Evolutionary conservation across 1,284 basidiomycete species (phyloP), one percentile per base, ranked within the genome.

Genomic region (Flammula alnicola): DNA sequence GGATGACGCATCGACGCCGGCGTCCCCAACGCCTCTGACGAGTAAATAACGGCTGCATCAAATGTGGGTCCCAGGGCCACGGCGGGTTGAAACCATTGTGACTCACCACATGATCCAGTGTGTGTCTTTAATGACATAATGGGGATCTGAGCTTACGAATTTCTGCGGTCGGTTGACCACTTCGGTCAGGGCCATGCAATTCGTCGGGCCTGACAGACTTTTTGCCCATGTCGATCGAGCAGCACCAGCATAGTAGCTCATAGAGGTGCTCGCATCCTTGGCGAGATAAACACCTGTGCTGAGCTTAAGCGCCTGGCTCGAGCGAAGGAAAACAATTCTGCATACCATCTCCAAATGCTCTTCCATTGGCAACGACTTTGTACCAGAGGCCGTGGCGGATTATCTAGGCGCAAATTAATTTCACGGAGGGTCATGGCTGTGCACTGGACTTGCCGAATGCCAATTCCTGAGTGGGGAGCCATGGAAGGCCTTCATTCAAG

Each of bases 61-160:
- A 44, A 46, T 32, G 23, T 20, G 19, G 44, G 23, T n/a, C n/a
- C n/a, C n/a, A n/a, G n/a, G n/a, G n/a, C n/a, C n/a, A n/a, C n/a
- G n/a, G n/a, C n/a, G n/a, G n/a, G n/a, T n/a, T n/a, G n/a, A 39
- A 14, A 20, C 6, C 26, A 12, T 25, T 39, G n/a, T n/a, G n/a
- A n/a, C 79, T 33, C 56, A 83, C 83, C 83, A 84, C 58, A 84
- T 72, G 47, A 85, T 81, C 82, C 83, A 84, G 29, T 80, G 73
- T 0, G 81, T 84, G 47, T 84, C 67, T 19, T 74, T 63, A 26
- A 86, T 74, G 1, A 86, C 83, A 47, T 80, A 81, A 61, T 73
- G 77, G 1, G 81, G 81, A 38, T 70, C 66, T 0, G 56, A 57
- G 49, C 72, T 74, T 7, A 78, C 75, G 51, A 84, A 86, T 44